A percentile compares a stretch with the other conserved stretches of the same genome.
These are phyloP conservation scores for Solanum hybrid DNA, from an alignment of 305 asterid species.

Conservation along the genomic window DNA sequence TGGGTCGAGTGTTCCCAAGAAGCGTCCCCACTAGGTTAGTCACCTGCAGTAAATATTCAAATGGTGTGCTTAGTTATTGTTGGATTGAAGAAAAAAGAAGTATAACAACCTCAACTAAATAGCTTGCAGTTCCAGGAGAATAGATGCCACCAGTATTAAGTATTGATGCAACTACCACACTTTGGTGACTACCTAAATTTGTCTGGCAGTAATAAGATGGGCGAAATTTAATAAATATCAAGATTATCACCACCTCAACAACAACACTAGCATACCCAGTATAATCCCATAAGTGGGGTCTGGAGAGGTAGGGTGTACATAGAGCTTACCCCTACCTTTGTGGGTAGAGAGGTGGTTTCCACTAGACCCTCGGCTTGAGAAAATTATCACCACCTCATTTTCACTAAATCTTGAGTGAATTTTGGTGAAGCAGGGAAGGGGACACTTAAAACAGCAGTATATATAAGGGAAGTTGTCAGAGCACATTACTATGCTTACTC, in stretches of 20 bases:
- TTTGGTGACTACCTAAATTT: not conserved
- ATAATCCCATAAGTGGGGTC: not conserved
- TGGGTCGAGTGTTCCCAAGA: conserved; percentile 54
- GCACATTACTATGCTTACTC: not conserved
- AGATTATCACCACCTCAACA: not conserved
- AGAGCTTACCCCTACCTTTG: not conserved
- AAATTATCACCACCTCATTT: not conserved
- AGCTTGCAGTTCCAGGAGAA: not conserved
- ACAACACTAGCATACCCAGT: not conserved
- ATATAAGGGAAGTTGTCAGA: not conserved
- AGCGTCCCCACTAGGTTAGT: conserved; percentile 71
- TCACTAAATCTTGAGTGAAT: not conserved
- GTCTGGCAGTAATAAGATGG: not conserved
- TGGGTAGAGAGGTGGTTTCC: not conserved
- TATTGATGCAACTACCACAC: not conserved
- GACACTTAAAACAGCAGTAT: not conserved
- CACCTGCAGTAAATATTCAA: conserved; percentile 41
- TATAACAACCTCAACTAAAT: not conserved
- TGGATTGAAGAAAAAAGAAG: not conserved
- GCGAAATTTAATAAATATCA: not conserved
- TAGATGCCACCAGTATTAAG: not conserved
- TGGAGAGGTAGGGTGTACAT: not conserved
- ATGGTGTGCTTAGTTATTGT: not conserved
- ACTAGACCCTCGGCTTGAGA: not conserved
- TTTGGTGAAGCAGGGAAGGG: not conserved